Base-by-base conservation (phyloP, 176 grass and related monocot genomes). In the Cenchrus fungigraminus region DNA sequence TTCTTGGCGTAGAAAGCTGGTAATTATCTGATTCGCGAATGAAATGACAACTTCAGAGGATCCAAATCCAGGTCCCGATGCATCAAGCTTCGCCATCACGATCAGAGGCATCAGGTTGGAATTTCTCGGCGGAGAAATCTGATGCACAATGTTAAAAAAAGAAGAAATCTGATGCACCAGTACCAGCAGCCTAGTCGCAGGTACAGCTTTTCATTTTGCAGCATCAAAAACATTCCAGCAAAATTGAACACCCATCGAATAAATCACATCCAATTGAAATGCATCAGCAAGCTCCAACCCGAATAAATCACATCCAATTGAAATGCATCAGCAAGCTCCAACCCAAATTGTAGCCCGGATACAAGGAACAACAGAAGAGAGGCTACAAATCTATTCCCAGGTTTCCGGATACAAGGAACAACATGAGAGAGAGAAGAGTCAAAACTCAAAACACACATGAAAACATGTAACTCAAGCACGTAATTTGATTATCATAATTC, bases 401-500 rank as follows among this genome's bases (percentile, higher is more conserved):
- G 3, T 49, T 19, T 16, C 1, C n/a, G 17, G 59, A 79, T 29
- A 16, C 7, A 6, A 0, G 1, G 43, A 31, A 4, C 6, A 20
- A 25, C 47, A 25, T 32, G 13, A 52, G 13, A 3, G 10, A 8
- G 44, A 74, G 10, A 54, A 6, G 6, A 79, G 51, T 6, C 22
- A 79, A 79, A 56, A 40, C 37, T 40, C 37, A 40, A 40, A 40
- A 40, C 73, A 65, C 59, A 79, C 49, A 49, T 28, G 4, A 61
- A 83, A 73, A 28, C 59, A 74, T 46, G 43, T 54, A 74, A 79
- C 59, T 34, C 16, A 16, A 44, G 53, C n/a, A n/a, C 61, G 17
- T 1, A 72, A 68, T 68, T 74, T 84, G 60, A 47, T 81, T 81
- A 53, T 82, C 45, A 63, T 4, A 29, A 17, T 70, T 80, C 54